phyloP scores from a whole-genome alignment of 1,139 yeast species.

The Geotrichum reessii region DNA sequence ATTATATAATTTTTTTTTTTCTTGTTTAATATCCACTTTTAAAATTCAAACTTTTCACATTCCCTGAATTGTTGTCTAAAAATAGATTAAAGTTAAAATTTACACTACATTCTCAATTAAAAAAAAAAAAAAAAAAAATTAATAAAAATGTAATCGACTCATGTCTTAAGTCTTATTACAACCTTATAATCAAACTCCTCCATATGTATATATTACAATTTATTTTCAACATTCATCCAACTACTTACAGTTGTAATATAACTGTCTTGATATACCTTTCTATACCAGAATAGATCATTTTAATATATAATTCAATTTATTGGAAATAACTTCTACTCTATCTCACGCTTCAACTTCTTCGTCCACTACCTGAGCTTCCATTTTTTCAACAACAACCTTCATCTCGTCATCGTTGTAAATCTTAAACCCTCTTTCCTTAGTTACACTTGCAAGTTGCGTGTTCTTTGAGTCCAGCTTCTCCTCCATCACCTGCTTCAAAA shows the following conservation, averaged over 20 bases:
- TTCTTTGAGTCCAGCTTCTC: constrained; percentile 93
- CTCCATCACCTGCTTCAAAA: constrained; percentile 97
- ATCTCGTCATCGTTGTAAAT: constrained; percentile 82
- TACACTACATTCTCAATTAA: no score
- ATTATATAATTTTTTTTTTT: no score
- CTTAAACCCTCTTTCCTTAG: constrained; percentile 79
- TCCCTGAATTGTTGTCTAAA: no score
- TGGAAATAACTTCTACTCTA: background rate
- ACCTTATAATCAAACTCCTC: no score
- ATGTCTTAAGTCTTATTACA: no score
- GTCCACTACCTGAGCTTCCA: constrained; percentile 66
- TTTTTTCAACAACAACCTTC: constrained; percentile 66
- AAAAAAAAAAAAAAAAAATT: no score
- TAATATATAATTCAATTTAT: background rate
- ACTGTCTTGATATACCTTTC: background rate
- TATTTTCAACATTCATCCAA: background rate
- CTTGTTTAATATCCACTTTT: no score
- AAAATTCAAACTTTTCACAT: no score
- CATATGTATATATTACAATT: no score
- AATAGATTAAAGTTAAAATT: no score
- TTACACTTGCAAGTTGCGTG: constrained; percentile 92
- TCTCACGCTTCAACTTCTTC: constrained; percentile 31
- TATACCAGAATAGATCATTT: background rate
- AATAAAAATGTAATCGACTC: no score
- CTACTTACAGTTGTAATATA: background rate